Evolutionary conservation across 441 rosid genomes (phyloP).

Genomic region (Arabidopsis hybrid): DNA sequence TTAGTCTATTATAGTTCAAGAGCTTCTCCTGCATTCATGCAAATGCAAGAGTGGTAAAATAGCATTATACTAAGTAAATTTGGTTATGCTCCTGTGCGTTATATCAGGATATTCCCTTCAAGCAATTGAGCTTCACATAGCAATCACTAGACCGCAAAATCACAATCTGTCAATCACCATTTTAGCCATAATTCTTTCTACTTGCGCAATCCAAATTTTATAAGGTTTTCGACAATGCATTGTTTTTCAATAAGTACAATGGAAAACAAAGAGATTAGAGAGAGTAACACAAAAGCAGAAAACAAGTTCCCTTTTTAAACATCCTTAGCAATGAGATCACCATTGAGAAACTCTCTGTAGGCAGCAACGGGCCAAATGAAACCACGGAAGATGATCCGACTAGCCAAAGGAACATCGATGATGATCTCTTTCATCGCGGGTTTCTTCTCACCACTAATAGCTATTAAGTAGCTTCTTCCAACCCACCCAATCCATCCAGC

Average conservation of each 20-base stretch:
- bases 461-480: slow-evolving; percentile 89
- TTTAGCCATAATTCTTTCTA: background rate
- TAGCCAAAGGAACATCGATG: slow-evolving; percentile 92
- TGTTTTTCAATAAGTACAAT: slow-evolving; percentile 21
- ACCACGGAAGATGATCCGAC: slow-evolving; percentile 74
- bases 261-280: slow-evolving; percentile 10
- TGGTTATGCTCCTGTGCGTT: too few relatives aligned
- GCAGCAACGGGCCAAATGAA: slow-evolving; percentile 98
- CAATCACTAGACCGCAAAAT: background rate
- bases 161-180: background rate
- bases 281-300: background rate
- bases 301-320: slow-evolving; percentile 45
- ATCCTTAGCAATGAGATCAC: slow-evolving; percentile 89
- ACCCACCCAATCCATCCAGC: slow-evolving; percentile 99
- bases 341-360: slow-evolving; percentile 85
- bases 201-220: background rate
- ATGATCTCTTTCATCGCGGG: slow-evolving; percentile 98
- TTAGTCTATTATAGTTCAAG: too few relatives aligned
- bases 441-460: slow-evolving; percentile 91
- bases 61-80: too few relatives aligned
- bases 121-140: background rate
- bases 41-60: too few relatives aligned
- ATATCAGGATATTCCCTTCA: background rate
- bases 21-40: too few relatives aligned
- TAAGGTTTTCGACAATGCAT: slow-evolving; percentile 16